Evolutionary conservation across 2,329 filamentous ascomycete genomes (phyloP).

Genomic region (Sclerotinia sclerotiorum): DNA sequence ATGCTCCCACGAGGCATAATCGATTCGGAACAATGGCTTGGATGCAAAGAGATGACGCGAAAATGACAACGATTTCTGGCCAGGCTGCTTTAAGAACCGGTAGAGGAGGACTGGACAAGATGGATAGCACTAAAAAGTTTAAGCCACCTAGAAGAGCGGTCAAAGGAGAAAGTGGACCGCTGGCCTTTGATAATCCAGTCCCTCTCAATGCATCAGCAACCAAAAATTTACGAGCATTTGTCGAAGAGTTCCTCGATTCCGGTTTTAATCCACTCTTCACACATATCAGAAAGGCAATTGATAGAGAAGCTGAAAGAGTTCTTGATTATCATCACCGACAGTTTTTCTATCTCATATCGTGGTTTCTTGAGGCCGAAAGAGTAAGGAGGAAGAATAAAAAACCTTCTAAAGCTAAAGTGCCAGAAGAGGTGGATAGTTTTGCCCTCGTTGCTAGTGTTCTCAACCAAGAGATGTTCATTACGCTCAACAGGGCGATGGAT

Average conservation of each 20-base stretch:
- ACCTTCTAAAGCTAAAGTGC: conserved; percentile 46
- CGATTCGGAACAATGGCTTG: conserved; percentile 97
- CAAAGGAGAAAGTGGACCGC: conserved; percentile 62
- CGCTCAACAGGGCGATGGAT: conserved; percentile 80
- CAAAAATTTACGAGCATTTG: conserved; percentile 75
- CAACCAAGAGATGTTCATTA: conserved; percentile 92
- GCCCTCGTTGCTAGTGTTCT: conserved; percentile 84
- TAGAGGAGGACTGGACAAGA: conserved; percentile 74
- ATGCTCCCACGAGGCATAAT: conserved; percentile 83
- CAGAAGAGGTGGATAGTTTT: conserved; percentile 70
- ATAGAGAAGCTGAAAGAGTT: conserved; percentile 82
- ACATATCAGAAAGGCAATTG: conserved; percentile 83
- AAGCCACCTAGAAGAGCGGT: conserved; percentile 70
- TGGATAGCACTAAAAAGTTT: conserved; percentile 89
- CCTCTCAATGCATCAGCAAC: conserved; percentile 71
- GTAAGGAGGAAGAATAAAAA: conserved; percentile 64
- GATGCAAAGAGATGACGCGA: conserved; percentile 84
- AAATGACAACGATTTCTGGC: conserved; percentile 82
- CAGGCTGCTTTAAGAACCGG: conserved; percentile 79
- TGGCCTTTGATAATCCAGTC: conserved; percentile 74
- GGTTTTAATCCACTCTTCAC: conserved; percentile 91
- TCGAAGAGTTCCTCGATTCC: conserved; percentile 90
- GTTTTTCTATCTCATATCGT: conserved; percentile 88
- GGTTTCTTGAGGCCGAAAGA: conserved; percentile 88
- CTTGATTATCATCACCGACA: conserved; percentile 75